Conservation (phyloP, 2,329 filamentous ascomycete species). For the Nannizzia gypsea region DNA sequence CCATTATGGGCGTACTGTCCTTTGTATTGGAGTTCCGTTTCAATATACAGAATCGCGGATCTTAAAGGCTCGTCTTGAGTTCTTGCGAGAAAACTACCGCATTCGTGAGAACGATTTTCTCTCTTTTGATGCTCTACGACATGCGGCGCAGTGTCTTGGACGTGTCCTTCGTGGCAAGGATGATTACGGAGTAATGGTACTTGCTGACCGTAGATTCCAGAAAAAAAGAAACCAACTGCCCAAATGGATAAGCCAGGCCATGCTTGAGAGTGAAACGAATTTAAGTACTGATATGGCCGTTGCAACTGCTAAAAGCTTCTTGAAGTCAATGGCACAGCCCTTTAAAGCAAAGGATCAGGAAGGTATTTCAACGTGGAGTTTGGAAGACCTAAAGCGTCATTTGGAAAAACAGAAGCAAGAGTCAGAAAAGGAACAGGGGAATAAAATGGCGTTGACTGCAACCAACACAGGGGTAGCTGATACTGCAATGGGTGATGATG, state of each 20-base stretch:
- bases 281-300: constrained; percentile 93
- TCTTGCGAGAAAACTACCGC: constrained; percentile 90
- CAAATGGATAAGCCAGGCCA: constrained; percentile 88
- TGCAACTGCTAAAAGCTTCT: constrained; percentile 74
- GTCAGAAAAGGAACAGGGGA: constrained; percentile 52
- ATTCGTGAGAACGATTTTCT: constrained; percentile 96
- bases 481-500: constrained; percentile 19
- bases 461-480: neutral
- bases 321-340: constrained; percentile 83
- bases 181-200: constrained; percentile 99
- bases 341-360: constrained; percentile 75
- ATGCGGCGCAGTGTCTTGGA: constrained; percentile 90
- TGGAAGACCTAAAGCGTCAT: constrained; percentile 64
- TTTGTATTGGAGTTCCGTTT: constrained; percentile 95
- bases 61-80: constrained; percentile 87
- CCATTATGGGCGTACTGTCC: constrained; percentile 88
- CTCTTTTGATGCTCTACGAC: constrained; percentile 98
- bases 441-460: constrained; percentile 31
- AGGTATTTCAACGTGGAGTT: constrained; percentile 84
- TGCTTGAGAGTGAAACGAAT: constrained; percentile 76
- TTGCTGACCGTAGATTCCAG: constrained; percentile 85
- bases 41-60: constrained; percentile 98
- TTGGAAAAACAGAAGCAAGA: constrained; percentile 57
- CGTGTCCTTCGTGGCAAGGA: constrained; percentile 93
- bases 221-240: constrained; percentile 84